phyloP scores from a whole-genome alignment of 148 eudicot species.

The Nyssa sinensis region DNA sequence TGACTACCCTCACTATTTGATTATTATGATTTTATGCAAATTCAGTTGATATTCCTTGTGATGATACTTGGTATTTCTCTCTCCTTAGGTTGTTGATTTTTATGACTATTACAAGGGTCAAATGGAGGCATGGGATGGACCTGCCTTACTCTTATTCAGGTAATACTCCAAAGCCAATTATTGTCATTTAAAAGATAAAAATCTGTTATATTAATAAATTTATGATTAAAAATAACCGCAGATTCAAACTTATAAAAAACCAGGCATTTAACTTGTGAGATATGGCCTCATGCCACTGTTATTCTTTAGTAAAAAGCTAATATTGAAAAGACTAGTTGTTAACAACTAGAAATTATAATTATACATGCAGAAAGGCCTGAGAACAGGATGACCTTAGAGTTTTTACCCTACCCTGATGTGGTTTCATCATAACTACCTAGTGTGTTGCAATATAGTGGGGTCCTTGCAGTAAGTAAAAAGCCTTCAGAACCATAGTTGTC shows the following conservation, averaged over 20 bases:
- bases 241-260: neutral
- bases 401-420: no score
- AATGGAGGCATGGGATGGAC: slow-evolving; percentile 99
- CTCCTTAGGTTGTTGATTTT: slow-evolving; percentile 71
- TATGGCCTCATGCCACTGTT: neutral
- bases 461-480: no score
- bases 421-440: no score
- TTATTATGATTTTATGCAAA: neutral
- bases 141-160: slow-evolving; percentile 98
- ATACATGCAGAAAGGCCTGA: no score
- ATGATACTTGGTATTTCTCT: slow-evolving; percentile 5
- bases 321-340: no score
- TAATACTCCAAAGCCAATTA: slow-evolving; percentile 15
- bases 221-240: neutral
- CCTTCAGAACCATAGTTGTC: no score
- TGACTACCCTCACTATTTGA: neutral
- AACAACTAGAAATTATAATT: no score
- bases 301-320: neutral
- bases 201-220: neutral
- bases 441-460: no score
- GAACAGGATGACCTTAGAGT: no score
- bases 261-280: neutral
- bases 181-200: slow-evolving; percentile 7
- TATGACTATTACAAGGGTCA: slow-evolving; percentile 98
- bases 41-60: neutral